These are phyloP conservation scores for Heimioporus retisporus DNA, from an alignment of 1,284 basidiomycete genomes.

Conservation along the genomic window DNA sequence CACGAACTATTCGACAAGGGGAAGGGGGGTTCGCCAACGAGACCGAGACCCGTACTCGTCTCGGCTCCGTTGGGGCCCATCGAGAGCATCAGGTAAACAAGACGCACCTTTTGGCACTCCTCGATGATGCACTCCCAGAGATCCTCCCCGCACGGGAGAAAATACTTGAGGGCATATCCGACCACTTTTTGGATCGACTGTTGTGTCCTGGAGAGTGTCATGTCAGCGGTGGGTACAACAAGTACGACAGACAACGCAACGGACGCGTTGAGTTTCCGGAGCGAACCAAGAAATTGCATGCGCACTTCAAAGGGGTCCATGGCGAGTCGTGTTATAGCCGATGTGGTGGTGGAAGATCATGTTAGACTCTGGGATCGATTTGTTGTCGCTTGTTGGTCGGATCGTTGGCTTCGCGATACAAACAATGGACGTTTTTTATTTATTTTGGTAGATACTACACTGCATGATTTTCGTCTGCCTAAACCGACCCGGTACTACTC, in stretches of 20 bases:
- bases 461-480: no score
- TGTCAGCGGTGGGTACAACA: background rate
- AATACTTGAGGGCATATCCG: constrained; percentile 88
- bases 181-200: constrained; percentile 94
- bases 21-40: background rate
- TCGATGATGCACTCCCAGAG: constrained; percentile 96
- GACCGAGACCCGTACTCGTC: no score
- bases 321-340: background rate
- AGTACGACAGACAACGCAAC: constrained; percentile 42
- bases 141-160: constrained; percentile 86
- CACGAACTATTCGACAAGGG: background rate
- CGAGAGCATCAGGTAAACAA: background rate
- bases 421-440: no score
- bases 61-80: no score
- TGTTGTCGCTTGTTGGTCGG: no score
- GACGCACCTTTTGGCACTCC: constrained; percentile 83
- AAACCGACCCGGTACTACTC: no score
- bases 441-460: no score
- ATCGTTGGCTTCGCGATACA: no score
- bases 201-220: constrained; percentile 69
- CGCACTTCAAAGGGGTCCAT: constrained; percentile 95
- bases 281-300: constrained; percentile 83
- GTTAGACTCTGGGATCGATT: no score
- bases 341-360: no score
- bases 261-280: constrained; percentile 84